These are phyloP conservation scores for Candida ovalis DNA, from an alignment of 805 yeast genomes.

Conservation along the genomic window DNA sequence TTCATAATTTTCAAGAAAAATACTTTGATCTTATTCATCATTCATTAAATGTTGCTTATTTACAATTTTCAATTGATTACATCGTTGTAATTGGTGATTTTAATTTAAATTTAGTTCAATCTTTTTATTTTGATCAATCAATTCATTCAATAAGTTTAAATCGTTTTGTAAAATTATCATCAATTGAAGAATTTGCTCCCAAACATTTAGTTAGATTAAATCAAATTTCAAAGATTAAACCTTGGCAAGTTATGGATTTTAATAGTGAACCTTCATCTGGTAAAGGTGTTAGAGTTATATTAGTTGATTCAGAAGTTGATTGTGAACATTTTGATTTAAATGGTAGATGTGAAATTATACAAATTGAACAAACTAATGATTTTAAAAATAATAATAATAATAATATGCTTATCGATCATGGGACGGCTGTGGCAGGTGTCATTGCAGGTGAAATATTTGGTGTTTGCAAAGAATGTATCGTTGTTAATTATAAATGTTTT, in stretches of 20 bases:
- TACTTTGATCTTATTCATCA: background rate
- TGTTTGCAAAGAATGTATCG: constrained; percentile 43
- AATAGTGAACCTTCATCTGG: constrained; percentile 41
- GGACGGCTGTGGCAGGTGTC: constrained; percentile 55
- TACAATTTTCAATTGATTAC: background rate
- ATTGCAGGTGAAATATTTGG: constrained; percentile 50
- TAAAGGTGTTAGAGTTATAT: constrained; percentile 17
- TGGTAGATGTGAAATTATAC: constrained; percentile 34
- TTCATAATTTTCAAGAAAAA: background rate
- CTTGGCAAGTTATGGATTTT: constrained; percentile 34
- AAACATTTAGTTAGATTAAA: constrained; percentile 40
- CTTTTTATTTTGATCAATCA: constrained; percentile 32
- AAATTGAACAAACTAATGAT: constrained; percentile 34
- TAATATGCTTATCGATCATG: constrained; percentile 45
- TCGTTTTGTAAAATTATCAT: constrained; percentile 32
- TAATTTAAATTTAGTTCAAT: constrained; percentile 25
- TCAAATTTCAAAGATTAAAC: constrained; percentile 26
- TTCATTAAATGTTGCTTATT: background rate
- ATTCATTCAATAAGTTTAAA: constrained; percentile 36
- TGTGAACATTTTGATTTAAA: constrained; percentile 40
- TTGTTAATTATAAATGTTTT: constrained; percentile 42
- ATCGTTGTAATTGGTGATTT: constrained; percentile 26
- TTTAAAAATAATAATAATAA: no score
- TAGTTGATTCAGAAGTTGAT: constrained; percentile 36
- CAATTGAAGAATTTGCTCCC: constrained; percentile 40